Evolutionary conservation across 768 basidiomycete species (phyloP).

Genomic region (Tubosaeta sp.): DNA sequence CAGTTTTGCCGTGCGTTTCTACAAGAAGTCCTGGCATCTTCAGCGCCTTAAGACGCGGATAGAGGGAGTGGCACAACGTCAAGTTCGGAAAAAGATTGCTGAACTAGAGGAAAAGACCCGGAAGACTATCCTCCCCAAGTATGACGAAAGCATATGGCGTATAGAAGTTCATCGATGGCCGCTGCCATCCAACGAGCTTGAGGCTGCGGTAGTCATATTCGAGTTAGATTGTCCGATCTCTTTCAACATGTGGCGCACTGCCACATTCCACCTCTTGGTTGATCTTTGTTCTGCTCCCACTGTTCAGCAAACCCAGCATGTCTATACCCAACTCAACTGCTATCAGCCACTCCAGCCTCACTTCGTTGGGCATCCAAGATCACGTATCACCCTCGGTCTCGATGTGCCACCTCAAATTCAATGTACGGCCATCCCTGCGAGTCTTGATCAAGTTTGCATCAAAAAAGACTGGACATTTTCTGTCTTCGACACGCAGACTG

Average conservation of each 20-base stretch:
- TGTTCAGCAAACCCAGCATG: neutral
- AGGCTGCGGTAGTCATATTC: neutral
- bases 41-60: constrained; percentile 26
- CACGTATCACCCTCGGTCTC: constrained; percentile 36
- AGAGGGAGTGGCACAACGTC: constrained; percentile 18
- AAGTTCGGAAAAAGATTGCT: constrained; percentile 18
- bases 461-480: constrained; percentile 29
- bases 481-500: constrained; percentile 21
- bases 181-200: constrained; percentile 27
- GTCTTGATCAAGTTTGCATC: constrained; percentile 15
- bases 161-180: constrained; percentile 41
- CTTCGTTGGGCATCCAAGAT: constrained; percentile 1
- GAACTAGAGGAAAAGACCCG: neutral
- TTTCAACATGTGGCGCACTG: neutral
- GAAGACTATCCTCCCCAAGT: neutral
- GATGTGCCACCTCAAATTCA: constrained; percentile 30
- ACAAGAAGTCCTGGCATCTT: constrained; percentile 10
- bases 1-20: constrained; percentile 36
- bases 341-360: neutral
- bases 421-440: constrained; percentile 25
- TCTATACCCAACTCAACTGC: neutral
- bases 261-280: constrained; percentile 26
- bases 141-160: neutral
- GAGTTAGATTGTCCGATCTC: neutral
- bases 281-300: constrained; percentile 27